Conservation (phyloP, 192 early-diverging fungal species). For the Linderina pennispora region DNA sequence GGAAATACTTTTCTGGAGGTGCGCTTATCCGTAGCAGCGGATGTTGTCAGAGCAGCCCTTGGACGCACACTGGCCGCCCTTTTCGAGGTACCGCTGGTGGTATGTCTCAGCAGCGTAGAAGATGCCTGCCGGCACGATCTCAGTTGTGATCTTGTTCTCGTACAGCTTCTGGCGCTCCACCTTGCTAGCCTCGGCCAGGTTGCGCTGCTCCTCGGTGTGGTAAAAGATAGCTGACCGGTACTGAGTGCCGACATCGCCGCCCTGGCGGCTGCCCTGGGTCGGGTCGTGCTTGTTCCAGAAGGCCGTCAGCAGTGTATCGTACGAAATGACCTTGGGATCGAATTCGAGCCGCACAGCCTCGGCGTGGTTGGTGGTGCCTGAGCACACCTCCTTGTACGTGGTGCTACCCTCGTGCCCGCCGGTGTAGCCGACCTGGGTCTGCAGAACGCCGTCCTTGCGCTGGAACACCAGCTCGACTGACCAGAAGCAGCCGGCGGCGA, state of each 20-base stretch:
- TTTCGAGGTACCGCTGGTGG: conserved; percentile 73
- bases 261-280: conserved; percentile 80
- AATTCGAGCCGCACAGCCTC: conserved; percentile 78
- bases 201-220: conserved; percentile 67
- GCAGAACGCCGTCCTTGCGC: conserved; percentile 41
- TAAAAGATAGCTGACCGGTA: conserved; percentile 87
- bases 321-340: conserved; percentile 64
- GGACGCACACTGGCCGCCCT: conserved; percentile 45
- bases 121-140: conserved; percentile 59
- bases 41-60: conserved; percentile 47
- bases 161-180: conserved; percentile 56
- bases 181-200: conserved; percentile 68
- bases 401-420: conserved; percentile 41
- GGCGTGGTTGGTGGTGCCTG: conserved; percentile 71
- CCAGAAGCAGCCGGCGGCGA: conserved; percentile 97
- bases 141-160: conserved; percentile 54
- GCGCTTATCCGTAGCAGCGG: conserved; percentile 39
- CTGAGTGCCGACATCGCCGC: conserved; percentile 79
- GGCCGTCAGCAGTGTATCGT: conserved; percentile 67
- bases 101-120: conserved; percentile 83
- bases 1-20: no score
- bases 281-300: conserved; percentile 88
- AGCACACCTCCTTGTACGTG: conserved; percentile 46
- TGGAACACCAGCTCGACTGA: conserved; percentile 47
- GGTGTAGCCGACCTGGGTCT: conserved; percentile 62